Evolutionary conservation across 805 yeast species (phyloP).

Genomic region (Wickerhamomyces ciferrii): DNA sequence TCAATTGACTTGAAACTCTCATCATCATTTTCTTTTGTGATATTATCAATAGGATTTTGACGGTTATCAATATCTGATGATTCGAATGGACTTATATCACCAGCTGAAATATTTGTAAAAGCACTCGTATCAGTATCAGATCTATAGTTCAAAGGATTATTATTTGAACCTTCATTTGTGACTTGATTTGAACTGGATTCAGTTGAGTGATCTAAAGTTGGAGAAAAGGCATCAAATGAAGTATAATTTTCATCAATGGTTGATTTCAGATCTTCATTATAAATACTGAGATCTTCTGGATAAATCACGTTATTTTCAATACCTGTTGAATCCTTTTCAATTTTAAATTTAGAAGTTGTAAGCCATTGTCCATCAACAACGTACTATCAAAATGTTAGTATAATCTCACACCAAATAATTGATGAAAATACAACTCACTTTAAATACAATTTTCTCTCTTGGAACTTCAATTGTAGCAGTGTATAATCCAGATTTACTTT

Average conservation of each 20-base stretch:
- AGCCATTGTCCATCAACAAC: conserved; percentile 57
- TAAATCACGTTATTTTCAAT: conserved; percentile 46
- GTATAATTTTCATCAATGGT: neutral
- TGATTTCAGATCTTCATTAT: neutral
- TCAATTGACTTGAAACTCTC: conserved; percentile 9
- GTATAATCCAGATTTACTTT: conserved; percentile 33
- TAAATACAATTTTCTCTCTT: conserved; percentile 38
- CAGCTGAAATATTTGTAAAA: conserved; percentile 17
- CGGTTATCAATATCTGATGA: conserved; percentile 1
- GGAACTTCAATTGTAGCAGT: conserved; percentile 39
- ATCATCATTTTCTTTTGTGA: conserved; percentile 4
- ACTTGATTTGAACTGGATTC: neutral
- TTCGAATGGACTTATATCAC: conserved; percentile 14
- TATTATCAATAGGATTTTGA: neutral
- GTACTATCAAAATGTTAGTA: conserved; percentile 22
- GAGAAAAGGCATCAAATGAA: neutral
- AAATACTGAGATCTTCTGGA: conserved; percentile 21
- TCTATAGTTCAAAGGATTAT: conserved; percentile 3
- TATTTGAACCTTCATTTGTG: neutral
- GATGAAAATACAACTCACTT: conserved; percentile 14
- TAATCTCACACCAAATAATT: no score
- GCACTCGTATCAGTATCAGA: conserved; percentile 19
- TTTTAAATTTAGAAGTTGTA: conserved; percentile 31
- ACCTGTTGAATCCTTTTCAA: conserved; percentile 38
- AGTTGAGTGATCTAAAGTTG: neutral